Conservation (phyloP, 2,329 filamentous ascomycete genomes). For the Fusarium albosuccineum region DNA sequence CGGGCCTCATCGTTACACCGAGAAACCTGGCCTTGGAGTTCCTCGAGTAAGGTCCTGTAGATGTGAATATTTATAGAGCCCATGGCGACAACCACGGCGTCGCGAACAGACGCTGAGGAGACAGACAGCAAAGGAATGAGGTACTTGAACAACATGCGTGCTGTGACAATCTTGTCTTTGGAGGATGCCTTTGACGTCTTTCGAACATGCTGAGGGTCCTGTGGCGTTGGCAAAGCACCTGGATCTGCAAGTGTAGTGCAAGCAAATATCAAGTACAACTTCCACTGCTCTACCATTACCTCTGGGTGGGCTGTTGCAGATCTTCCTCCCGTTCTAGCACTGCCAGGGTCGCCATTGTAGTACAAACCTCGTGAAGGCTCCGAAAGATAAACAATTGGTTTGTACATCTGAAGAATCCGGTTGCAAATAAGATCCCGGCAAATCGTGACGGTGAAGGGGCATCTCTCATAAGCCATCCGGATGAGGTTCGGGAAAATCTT, state of each 20-base stretch:
- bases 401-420: conserved; percentile 92
- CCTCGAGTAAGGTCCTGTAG: conserved; percentile 90
- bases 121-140: conserved; percentile 89
- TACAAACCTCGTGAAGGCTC: conserved; percentile 77
- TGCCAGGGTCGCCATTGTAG: conserved; percentile 71
- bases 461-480: conserved; percentile 89
- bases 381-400: conserved; percentile 81
- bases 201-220: conserved; percentile 79
- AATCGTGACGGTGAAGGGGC: conserved; percentile 90
- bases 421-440: conserved; percentile 94
- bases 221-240: conserved; percentile 66
- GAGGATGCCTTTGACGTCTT: conserved; percentile 81
- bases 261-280: conserved; percentile 95
- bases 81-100: conserved; percentile 90
- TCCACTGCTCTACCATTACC: conserved; percentile 96
- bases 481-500: conserved; percentile 98
- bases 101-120: conserved; percentile 83
- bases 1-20: conserved; percentile 91
- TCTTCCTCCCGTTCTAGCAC: conserved; percentile 63
- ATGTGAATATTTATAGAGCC: conserved; percentile 96
- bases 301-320: conserved; percentile 82
- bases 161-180: conserved; percentile 85
- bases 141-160: conserved; percentile 89
- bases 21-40: conserved; percentile 86
- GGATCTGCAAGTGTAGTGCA: conserved; percentile 94